phyloP scores from a whole-genome alignment of 78 protist species.

The Dictyostelium purpureum region DNA sequence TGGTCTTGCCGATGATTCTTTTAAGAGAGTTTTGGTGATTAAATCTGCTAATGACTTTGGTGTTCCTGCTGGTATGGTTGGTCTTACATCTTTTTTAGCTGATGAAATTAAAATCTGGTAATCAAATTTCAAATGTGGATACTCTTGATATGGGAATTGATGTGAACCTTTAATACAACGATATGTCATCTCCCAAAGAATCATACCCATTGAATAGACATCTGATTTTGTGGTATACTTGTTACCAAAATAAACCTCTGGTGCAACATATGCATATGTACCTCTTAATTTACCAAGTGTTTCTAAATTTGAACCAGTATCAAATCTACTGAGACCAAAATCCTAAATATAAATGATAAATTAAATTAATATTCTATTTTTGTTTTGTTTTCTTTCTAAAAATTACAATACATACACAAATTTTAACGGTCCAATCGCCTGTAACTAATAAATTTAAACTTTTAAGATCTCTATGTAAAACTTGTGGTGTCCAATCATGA shows the following conservation, averaged over 20 bases:
- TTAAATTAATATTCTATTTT: too few species aligned
- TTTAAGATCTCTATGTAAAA: constrained; percentile 80
- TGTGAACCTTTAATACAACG: constrained; percentile 57
- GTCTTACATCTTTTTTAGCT: constrained; percentile 73
- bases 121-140: constrained; percentile 75
- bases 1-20: constrained; percentile 44
- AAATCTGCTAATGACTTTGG: constrained; percentile 36
- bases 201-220: constrained; percentile 81
- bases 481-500: constrained; percentile 72
- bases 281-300: constrained; percentile 79
- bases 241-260: constrained; percentile 78
- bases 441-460: constrained; percentile 66
- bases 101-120: constrained; percentile 74
- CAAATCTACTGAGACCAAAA: constrained; percentile 72
- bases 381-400: too few species aligned
- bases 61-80: constrained; percentile 45
- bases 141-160: constrained; percentile 74
- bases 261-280: constrained; percentile 79
- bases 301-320: constrained; percentile 67
- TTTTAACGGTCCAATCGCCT: constrained; percentile 73
- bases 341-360: too few species aligned
- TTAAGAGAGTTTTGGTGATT: constrained; percentile 27
- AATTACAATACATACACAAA: too few species aligned
- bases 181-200: constrained; percentile 81
- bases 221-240: constrained; percentile 77